Evolutionary conservation across 805 yeast species (phyloP).

Genomic region (Saccharomyces eubayanus): DNA sequence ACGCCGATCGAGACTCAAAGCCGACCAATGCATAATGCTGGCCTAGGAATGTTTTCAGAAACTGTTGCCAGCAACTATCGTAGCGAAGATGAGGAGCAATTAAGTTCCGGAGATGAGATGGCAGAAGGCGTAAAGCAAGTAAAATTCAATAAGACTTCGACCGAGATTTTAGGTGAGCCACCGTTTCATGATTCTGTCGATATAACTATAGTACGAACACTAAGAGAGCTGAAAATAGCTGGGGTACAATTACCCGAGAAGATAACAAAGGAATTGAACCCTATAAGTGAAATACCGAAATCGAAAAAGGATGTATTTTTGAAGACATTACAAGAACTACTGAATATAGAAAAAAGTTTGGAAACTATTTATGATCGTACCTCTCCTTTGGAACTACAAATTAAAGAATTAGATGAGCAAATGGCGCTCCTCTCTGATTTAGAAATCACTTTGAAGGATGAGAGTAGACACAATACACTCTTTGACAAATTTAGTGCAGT

Average conservation of each 20-base stretch:
- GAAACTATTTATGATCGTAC: slow-evolving; percentile 5
- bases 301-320: slow-evolving; percentile 1
- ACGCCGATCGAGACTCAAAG: slow-evolving; percentile 69
- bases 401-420: slow-evolving; percentile 3
- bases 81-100: slow-evolving; percentile 7
- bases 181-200: neutral
- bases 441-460: neutral
- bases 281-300: neutral
- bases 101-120: slow-evolving; percentile 15
- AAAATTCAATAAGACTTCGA: slow-evolving; percentile 7
- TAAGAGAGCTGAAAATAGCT: slow-evolving; percentile 1
- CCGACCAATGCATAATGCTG: slow-evolving; percentile 54
- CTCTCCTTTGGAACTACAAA: slow-evolving; percentile 1
- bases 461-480: neutral
- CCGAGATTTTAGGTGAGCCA: neutral
- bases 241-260: neutral
- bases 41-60: slow-evolving; percentile 57
- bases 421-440: slow-evolving; percentile 2
- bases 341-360: neutral
- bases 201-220: neutral
- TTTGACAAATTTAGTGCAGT: slow-evolving; percentile 4
- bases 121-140: slow-evolving; percentile 3
- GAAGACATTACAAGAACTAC: neutral
- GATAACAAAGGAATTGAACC: neutral
- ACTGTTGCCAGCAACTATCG: slow-evolving; percentile 22